Base-by-base conservation (phyloP, 495 filamentous ascomycete genomes). In the Penicillium canariense region DNA sequence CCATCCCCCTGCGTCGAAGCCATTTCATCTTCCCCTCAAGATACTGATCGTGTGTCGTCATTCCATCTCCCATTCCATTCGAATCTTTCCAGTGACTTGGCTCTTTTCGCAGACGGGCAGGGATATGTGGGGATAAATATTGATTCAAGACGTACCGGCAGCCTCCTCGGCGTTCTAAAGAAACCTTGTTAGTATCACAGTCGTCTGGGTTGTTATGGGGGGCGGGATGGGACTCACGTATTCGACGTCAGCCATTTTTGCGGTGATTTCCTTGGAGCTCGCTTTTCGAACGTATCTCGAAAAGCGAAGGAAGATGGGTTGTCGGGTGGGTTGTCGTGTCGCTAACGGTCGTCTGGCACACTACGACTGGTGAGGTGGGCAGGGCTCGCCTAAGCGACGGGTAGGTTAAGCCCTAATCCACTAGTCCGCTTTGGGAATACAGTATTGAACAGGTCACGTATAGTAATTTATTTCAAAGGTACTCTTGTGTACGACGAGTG, bases 171-270 rank as follows among this genome's bases (percentile, higher is more conserved):
- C 84, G 79, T 96, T 90, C 88, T 93, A 67, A 66, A 48, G 61
- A 55, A 56, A 56, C 35, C 40, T 52, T 43, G 68, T 84, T 68
- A 84, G 81, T 38, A 30, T 56, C 26, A 44, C 12, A 44, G 8
- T 17, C 45, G 47, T 31, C 4, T 40, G 10, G 35, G 12, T 48
- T 26, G 15, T 20, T 35, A 48, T 22, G 36, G 9, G 23, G 48
- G 50, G 47, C 26, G 36, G 49, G 58, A 51, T 49, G 9, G 17
- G 18, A 89, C 89, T 78, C 82, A 93, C 90, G 83, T 96, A 96
- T 79, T 91, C 87, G 67, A 66, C 67, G 80, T 96, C 91, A 84
- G 91, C 91, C 91, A 96, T 96, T 81, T 79, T 92, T 84, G 79
- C 82, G 81, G 77, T 67, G 63, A n/a, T 72, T 72, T 77, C 72